These are phyloP conservation scores for Lactarius hengduanensis DNA, from an alignment of 768 basidiomycete genomes.

Conservation along the genomic window DNA sequence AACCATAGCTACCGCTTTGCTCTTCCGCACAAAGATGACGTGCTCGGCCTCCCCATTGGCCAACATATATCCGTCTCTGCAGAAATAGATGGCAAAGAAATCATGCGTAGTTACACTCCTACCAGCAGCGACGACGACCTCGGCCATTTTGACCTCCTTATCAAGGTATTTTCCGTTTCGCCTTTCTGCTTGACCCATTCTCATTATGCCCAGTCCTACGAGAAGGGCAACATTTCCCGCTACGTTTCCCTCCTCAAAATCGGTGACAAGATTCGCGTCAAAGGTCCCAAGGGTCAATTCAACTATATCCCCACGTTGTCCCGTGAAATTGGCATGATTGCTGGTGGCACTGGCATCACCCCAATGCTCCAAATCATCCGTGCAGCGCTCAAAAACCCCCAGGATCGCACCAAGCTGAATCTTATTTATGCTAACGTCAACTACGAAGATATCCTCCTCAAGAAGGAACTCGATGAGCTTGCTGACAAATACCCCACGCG, in stretches of 20 bases:
- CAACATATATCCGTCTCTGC: conserved; percentile 94
- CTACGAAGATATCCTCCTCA: conserved; percentile 88
- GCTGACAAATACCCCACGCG: conserved; percentile 56
- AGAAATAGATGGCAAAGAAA: conserved; percentile 86
- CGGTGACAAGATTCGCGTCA: conserved; percentile 85
- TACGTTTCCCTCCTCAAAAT: conserved; percentile 79
- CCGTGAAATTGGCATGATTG: conserved; percentile 92
- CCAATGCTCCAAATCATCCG: conserved; percentile 99
- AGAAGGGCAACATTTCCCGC: conserved; percentile 95
- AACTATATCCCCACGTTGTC: conserved; percentile 71
- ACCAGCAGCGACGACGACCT: conserved; percentile 90
- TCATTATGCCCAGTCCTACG: conserved; percentile 67
- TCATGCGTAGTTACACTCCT: conserved; percentile 93
- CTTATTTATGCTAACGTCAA: conserved; percentile 98
- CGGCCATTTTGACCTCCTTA: conserved; percentile 93
- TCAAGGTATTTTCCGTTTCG: conserved; percentile 64
- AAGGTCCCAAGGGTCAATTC: conserved; percentile 97
- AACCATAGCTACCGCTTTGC: conserved; percentile 82
- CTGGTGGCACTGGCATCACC: conserved; percentile 97
- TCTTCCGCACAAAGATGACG: conserved; percentile 67
- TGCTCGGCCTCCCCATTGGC: conserved; percentile 92
- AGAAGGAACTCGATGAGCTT: conserved; percentile 81
- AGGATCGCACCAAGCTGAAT: conserved; percentile 75
- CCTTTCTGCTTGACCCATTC: neutral
- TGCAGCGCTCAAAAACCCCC: conserved; percentile 86